Conservation (phyloP, 2,329 filamentous ascomycete species). For the Cercospora janseana region DNA sequence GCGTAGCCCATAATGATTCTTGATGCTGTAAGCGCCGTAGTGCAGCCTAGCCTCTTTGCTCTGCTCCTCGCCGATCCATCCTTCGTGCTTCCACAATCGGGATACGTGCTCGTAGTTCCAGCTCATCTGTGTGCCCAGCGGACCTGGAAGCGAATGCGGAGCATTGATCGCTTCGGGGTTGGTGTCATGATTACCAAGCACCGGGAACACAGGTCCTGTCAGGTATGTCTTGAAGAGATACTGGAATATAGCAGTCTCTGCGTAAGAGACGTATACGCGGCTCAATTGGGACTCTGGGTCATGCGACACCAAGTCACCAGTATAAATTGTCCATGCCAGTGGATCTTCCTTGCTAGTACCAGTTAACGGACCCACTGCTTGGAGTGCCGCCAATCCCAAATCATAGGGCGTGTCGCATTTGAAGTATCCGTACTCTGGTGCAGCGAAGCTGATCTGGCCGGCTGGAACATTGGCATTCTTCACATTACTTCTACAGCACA, state of each 20-base stretch:
- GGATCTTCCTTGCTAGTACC: slow-evolving; percentile 50
- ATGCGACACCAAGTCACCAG: slow-evolving; percentile 57
- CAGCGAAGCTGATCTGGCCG: slow-evolving; percentile 45
- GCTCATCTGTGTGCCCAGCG: slow-evolving; percentile 54
- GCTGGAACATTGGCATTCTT: slow-evolving; percentile 39
- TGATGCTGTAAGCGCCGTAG: slow-evolving; percentile 57
- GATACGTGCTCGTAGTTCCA: slow-evolving; percentile 60
- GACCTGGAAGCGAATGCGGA: slow-evolving; percentile 54
- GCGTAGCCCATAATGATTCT: slow-evolving; percentile 53
- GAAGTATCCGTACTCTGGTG: slow-evolving; percentile 56
- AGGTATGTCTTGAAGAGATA: slow-evolving; percentile 57
- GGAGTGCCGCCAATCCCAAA: slow-evolving; percentile 55
- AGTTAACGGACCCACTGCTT: slow-evolving; percentile 56
- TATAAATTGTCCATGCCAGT: slow-evolving; percentile 57
- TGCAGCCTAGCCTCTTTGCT: slow-evolving; percentile 52
- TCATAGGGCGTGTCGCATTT: slow-evolving; percentile 60
- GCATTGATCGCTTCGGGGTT: slow-evolving; percentile 55
- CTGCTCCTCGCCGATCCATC: slow-evolving; percentile 51
- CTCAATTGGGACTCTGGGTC: slow-evolving; percentile 54
- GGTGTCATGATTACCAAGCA: slow-evolving; percentile 59
- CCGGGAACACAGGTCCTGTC: slow-evolving; percentile 56
- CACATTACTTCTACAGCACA: slow-evolving; percentile 53
- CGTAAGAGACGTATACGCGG: slow-evolving; percentile 53
- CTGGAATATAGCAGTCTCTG: slow-evolving; percentile 52
- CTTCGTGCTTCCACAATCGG: slow-evolving; percentile 56